A percentile compares a stretch with the other conserved stretches of the same genome.
These are phyloP conservation scores for Aquilaria yunnanensis DNA, from an alignment of 345 rosid genomes.

Conservation along the genomic window DNA sequence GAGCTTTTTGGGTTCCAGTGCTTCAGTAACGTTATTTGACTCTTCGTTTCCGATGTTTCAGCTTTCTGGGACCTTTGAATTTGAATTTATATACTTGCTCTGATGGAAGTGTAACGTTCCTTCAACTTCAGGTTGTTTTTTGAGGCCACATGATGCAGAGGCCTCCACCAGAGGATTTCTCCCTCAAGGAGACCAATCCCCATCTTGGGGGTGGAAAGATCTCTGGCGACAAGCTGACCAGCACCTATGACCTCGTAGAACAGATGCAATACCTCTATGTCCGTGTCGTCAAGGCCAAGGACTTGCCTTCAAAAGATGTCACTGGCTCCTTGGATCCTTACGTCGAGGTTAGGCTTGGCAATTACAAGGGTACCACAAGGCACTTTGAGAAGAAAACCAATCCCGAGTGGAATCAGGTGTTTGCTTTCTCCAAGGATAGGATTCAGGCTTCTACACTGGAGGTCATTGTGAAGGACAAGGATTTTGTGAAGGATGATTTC, in stretches of 20 bases:
- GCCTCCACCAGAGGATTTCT: conserved; percentile 71
- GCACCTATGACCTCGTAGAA: conserved; percentile 93
- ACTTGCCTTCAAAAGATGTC: conserved; percentile 71
- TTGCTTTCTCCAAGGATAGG: conserved; percentile 12
- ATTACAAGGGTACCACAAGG: conserved; percentile 76
- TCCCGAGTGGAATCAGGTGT: conserved; percentile 92
- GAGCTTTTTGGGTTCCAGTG: conserved; percentile 8
- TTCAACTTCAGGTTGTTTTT: conserved; percentile 12
- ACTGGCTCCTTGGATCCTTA: conserved; percentile 92
- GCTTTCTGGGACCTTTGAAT: conserved; percentile 13
- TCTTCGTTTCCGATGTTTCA: conserved; percentile 16
- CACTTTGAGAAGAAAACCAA: conserved; percentile 79
- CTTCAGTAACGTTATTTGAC: conserved; percentile 14
- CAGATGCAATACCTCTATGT: conserved; percentile 94
- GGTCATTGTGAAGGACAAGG: conserved; percentile 78
- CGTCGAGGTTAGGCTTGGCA: conserved; percentile 86
- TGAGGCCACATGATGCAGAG: conserved; percentile 50
- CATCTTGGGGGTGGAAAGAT: conserved; percentile 80
- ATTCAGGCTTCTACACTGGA: conserved; percentile 78
- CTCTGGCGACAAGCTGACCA: conserved; percentile 73
- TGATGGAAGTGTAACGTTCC: neutral
- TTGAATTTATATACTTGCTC: conserved; percentile 6
- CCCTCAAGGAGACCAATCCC: conserved; percentile 79
- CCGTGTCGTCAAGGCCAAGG: conserved; percentile 90
- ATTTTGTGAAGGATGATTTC: conserved; percentile 75